Conservation (phyloP, 805 yeast species). For the Candida loeiensis region DNA sequence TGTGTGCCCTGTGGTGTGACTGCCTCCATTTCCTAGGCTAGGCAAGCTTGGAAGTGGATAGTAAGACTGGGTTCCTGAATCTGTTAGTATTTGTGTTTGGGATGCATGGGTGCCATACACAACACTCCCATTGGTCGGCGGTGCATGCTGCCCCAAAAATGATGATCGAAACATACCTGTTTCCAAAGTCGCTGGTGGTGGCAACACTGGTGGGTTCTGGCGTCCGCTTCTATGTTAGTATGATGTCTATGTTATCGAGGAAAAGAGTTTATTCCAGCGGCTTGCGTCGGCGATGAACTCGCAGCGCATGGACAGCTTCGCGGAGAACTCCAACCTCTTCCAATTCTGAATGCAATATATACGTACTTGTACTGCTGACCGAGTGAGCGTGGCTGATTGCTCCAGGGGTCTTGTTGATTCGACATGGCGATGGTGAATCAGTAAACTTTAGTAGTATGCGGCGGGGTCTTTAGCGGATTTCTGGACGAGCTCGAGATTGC, state of each 20-base stretch:
- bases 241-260: too few relatives aligned
- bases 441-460: not conserved
- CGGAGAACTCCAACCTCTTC: not conserved
- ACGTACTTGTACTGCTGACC: constrained; percentile 40
- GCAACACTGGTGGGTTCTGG: constrained; percentile 57
- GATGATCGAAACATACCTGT: constrained; percentile 38
- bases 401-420: constrained; percentile 42
- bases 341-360: not conserved
- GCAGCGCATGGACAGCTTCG: not conserved
- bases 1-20: constrained; percentile 39
- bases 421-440: constrained; percentile 23
- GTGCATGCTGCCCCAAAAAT: too few relatives aligned
- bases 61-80: constrained; percentile 40
- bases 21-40: constrained; percentile 41
- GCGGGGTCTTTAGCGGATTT: not conserved
- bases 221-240: constrained; percentile 34
- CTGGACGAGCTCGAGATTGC: not conserved
- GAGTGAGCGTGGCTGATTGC: constrained; percentile 39
- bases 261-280: too few relatives aligned
- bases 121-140: not conserved
- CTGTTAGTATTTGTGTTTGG: constrained; percentile 19
- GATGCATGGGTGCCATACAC: not conserved
- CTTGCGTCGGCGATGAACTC: too few relatives aligned
- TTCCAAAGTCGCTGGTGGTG: constrained; percentile 56
- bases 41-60: constrained; percentile 53